Evolutionary conservation across 192 early-diverging fungal genomes (phyloP), one percentile per base, ranked within the genome.

Genomic region (Piromyces finnis): DNA sequence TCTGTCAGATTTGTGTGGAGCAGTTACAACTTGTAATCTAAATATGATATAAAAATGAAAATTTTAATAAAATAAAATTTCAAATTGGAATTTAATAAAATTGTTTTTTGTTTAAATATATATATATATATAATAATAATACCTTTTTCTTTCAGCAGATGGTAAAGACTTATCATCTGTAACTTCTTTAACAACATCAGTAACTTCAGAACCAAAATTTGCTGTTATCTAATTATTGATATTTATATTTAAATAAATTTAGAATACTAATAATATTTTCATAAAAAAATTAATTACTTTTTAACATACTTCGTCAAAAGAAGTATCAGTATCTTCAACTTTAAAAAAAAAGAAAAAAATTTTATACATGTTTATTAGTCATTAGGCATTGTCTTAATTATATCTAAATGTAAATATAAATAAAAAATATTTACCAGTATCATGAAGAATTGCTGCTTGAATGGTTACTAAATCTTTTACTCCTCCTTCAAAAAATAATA

Each of bases 261-360:
- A n/a, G n/a, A n/a, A n/a, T n/a, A n/a, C n/a, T n/a, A n/a, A n/a
- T n/a, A n/a, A n/a, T n/a, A n/a, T n/a, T n/a, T n/a, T n/a, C n/a
- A n/a, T n/a, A n/a, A n/a, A n/a, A 22, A 32, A 28, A 5, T 35
- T 82, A 9, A 82, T 81, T 16, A 26, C 15, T 29, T 68, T 78
- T 3, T 13, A 29, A 51, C 37, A 16, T 78, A 90, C 81, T 81
- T 92, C 91, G n/a, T 88, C 87, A 7, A 87, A 83, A 17, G 89
- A 83, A 29, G 90, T 90, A 59, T 91, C 87, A 6, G 91, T 92
- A 80, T 92, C 91, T 80, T 92, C 91, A 29, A 92, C 87, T 51
- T 15, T 39, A 39, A 15, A 39, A 15, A 15, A 39, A 15, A 35
- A 35, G 32, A 7, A 35, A 35, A 35, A 35, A n/a, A n/a, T n/a